A percentile compares a stretch with the other conserved stretches of the same genome.
These are phyloP conservation scores for Naganishia onofrii DNA, from an alignment of 768 basidiomycete species.

Conservation along the genomic window DNA sequence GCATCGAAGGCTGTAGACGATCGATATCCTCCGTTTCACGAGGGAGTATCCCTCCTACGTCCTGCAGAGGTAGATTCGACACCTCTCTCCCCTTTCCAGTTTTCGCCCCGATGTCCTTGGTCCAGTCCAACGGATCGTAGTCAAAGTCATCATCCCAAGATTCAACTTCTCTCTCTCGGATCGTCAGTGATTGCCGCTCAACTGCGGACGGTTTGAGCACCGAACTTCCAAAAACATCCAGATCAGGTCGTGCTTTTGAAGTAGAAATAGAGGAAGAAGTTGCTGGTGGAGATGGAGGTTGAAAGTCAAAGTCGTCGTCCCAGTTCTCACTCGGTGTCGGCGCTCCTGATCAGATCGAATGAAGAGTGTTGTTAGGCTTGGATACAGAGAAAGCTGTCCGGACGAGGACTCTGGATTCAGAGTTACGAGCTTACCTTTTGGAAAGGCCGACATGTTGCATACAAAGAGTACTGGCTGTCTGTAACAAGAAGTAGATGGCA, in stretches of 20 bases:
- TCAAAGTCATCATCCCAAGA: slow-evolving; percentile 24
- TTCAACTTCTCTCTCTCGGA: background rate
- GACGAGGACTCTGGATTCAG: too few relatives aligned
- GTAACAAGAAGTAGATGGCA: too few relatives aligned
- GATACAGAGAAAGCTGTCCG: too few relatives aligned
- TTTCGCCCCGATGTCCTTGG: background rate
- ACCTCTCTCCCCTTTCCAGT: too few relatives aligned
- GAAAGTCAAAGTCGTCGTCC: slow-evolving; percentile 33
- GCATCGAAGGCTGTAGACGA: background rate
- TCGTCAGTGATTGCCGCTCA: background rate
- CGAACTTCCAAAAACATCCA: background rate
- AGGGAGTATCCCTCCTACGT: background rate
- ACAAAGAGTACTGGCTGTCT: too few relatives aligned
- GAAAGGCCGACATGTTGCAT: too few relatives aligned
- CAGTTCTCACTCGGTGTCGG: slow-evolving; percentile 27
- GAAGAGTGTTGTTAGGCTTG: too few relatives aligned
- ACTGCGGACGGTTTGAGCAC: background rate
- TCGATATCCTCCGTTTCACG: background rate
- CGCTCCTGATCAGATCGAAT: background rate
- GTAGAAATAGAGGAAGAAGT: background rate
- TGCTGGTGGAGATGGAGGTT: background rate
- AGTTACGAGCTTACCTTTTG: too few relatives aligned
- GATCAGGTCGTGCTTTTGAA: background rate
- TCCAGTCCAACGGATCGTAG: slow-evolving; percentile 18
- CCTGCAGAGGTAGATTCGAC: background rate